Evolutionary conservation across 2,329 filamentous ascomycete species (phyloP), one percentile per base, ranked within the genome.

Genomic region (Epichloe gansuensis): DNA sequence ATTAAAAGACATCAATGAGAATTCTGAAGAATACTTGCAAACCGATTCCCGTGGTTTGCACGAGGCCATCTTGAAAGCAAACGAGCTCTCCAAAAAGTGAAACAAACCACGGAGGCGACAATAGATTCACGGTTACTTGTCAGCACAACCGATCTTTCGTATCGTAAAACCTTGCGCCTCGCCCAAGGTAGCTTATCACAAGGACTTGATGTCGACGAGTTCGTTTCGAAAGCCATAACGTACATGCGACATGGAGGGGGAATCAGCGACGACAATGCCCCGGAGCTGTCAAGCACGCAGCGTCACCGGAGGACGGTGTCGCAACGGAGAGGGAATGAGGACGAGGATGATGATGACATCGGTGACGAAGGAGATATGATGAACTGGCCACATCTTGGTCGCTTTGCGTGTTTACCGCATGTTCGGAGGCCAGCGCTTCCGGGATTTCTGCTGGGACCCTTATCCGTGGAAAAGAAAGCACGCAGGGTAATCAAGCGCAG

Each of bases 111-210:
- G 2, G 93, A 97, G 65, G 93, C 93, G 1, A 88, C 86, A 1
- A 84, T 95, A 55, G 93, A 98, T 65, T 90, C 91, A 0, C 82
- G 87, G n/a, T 75, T 94, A 28, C 76, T 97, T 3, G 85, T 95
- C 48, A 83, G 79, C 57, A 83, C 88, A 1, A 87, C 88, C 5
- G 90, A 96, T 57, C 69, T 94, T 4, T 85, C 86, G 0, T 84
- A 86, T 61, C 88, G 87, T 60, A 90, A 89, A 64, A 85, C 88
- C 0, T 75, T 85, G 44, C 82, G 84, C 50, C 75, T 94, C 28
- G 82, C 85, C 1, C 75, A 88, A 34, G 90, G 90, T 6, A 85
- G 85, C 60, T 72, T 78, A 2, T 80, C 81, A 3, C 82, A 85
- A 49, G 88, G 90, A 7, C 72, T 98, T 23, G 91, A 97, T 62